Evolutionary conservation across 2,329 filamentous ascomycete species (phyloP), one percentile per base, ranked within the genome.

Genomic region (Hymenoscyphus occultus): DNA sequence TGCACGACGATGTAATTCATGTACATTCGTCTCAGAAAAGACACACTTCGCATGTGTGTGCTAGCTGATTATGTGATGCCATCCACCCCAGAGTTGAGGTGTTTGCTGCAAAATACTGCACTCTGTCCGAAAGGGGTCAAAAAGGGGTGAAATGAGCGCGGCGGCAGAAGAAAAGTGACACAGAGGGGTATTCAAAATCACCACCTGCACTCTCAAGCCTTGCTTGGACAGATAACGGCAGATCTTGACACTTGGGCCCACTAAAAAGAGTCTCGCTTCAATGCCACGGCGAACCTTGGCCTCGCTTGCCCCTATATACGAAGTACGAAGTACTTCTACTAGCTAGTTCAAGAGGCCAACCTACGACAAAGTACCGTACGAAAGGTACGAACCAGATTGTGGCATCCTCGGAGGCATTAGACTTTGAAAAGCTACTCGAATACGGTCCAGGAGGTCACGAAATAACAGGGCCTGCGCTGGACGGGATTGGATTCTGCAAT

Each of bases 131-230:
- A 60, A 60, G 39, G 39, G 57, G 57, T 28, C 16, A 60, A 60
- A 54, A 40, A 45, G 59, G 59, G 42, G 40, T 35, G 31, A 61
- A 39, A 39, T 35, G 31, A 28, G 32, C 32, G 39, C 57, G 35
- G 39, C 45, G 45, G 45, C 45, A 51, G 39, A 51, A 28, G 58
- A 4, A 40, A 19, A 61, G 59, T 61, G 40, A 61, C 59, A 61
- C 42, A 61, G 19, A 10, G 12, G 59, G 59, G 40, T n/a, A 35
- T 45, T 61, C 7, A 35, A 39, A 42, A 32, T 48, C 59, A 48
- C 42, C 28, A 28, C 28, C 28, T 28, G 28, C 59, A 51, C 40
- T 19, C 19, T 10, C 28, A 39, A 40, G 28, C 16, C 22, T 39
- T 16, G n/a, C 39, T 61, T 32, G 19, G 28, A 22, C 19, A 61